Evolutionary conservation across 2,329 filamentous ascomycete species (phyloP), one percentile per base, ranked within the genome.

Genomic region (Verticillium dahliae): DNA sequence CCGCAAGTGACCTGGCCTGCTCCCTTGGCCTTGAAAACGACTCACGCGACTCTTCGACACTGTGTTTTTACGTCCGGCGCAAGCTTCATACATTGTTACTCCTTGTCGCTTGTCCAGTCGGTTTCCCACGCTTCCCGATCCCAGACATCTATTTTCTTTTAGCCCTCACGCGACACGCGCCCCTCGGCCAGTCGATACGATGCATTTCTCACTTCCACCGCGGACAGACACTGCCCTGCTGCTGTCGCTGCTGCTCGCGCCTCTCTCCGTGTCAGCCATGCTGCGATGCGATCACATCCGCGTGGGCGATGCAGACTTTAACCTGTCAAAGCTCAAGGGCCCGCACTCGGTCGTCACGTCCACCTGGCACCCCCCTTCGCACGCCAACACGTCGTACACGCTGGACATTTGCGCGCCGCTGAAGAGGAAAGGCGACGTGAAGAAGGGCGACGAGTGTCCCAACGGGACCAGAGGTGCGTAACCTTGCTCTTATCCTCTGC

Each of bases 341-440:
- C 87, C 89, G 38, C 89, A 89, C 72, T 85, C 86, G 0, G 86
- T 92, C 41, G 81, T 91, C 60, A 85, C 85, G 57, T 80, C 78
- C 69, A 80, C 79, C 67, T 78, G 80, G 65, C 74, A 81, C 38
- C 80, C 81, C 22, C 81, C 79, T 15, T 79, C 80, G 15, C 78
- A 84, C 34, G 80, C 79, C 63, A 95, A 95, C 73, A 91, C 87
- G 33, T 94, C 91, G 54, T 96, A 92, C 74, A 93, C 90, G 1
- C 72, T 96, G 62, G 90, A 96, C 69, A 80, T 96, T 57, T 96
- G 92, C 76, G 76, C 80, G 59, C 80, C 85, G 6, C 76, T 97
- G 66, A 84, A 85, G 72, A 83, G 84, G 71, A 82, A 80, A 58
- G 85, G 84, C 54, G 83, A 83, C 31, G 76, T 80, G 1, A 75